Percentiles rank a stretch among this genome's conserved stretches.
Conservation (phyloP, 106 monocot genomes). For the Dendrobium officinale region DNA sequence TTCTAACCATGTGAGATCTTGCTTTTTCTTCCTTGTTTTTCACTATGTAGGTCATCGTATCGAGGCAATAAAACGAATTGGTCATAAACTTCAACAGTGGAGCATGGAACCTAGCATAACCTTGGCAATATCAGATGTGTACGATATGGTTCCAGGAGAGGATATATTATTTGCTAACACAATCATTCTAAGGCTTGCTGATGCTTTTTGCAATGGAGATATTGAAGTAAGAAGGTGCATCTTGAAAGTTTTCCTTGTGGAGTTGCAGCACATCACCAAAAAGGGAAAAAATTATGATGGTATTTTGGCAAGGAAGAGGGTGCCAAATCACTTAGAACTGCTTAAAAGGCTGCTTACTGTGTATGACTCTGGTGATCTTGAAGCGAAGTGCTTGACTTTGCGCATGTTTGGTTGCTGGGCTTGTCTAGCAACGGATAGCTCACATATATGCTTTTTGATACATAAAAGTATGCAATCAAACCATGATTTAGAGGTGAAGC, state of each 20-base stretch:
- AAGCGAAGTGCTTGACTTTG: slow-evolving; percentile 64
- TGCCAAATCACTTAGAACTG: slow-evolving; percentile 63
- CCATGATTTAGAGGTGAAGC: slow-evolving; percentile 46
- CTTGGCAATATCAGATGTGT: slow-evolving; percentile 38
- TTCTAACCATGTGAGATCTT: neutral
- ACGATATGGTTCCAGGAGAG: slow-evolving; percentile 64
- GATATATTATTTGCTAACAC: slow-evolving; percentile 73
- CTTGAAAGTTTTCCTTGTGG: slow-evolving; percentile 54
- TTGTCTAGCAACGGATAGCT: slow-evolving; percentile 61
- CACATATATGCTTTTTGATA: slow-evolving; percentile 57
- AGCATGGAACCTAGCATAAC: slow-evolving; percentile 38
- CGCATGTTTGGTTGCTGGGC: slow-evolving; percentile 82
- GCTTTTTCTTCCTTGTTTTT: neutral
- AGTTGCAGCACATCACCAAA: slow-evolving; percentile 39
- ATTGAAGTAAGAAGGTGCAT: slow-evolving; percentile 32
- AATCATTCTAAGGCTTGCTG: slow-evolving; percentile 76
- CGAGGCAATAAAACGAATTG: slow-evolving; percentile 42
- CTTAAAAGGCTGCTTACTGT: slow-evolving; percentile 64
- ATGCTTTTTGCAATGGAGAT: slow-evolving; percentile 57
- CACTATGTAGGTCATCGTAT: slow-evolving; percentile 26
- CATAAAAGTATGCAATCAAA: slow-evolving; percentile 48
- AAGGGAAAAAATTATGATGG: slow-evolving; percentile 62
- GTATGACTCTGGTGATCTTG: slow-evolving; percentile 56
- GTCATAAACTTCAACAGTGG: slow-evolving; percentile 42
- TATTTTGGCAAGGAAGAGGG: slow-evolving; percentile 53